Evolutionary conservation across 169 alveolate species (phyloP), one percentile per base, ranked within the genome.

Genomic region (Eimeria necatrix): DNA sequence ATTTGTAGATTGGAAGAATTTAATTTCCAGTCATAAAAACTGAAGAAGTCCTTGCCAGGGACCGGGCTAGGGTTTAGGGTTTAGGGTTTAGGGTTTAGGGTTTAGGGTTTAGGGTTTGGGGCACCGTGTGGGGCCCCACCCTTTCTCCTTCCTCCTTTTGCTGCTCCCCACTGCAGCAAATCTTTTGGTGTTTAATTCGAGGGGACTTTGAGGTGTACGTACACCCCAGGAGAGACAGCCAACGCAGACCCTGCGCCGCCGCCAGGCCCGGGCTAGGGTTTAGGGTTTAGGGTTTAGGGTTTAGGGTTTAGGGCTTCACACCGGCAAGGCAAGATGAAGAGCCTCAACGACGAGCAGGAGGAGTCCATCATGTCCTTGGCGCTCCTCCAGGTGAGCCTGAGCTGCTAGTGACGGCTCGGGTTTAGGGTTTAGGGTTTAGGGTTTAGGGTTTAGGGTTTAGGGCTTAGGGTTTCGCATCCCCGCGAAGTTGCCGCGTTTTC

Each of bases 331-430:
- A 71, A 4, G 41, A 71, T 71, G 83, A 48, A 48, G 83, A 32
- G 83, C 53, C 83, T 71, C 83, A 71, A 71, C 83, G 83, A 71
- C 51, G 83, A 71, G 6, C 83, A 71, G 83, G 83, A 71, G 51
- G 83, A 71, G 53, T 22, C 83, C 41, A 16, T 71, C 83, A 14
- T 71, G 51, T 71, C 83, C 24, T 24, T 71, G 53, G 83, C 83
- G 46, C 83, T 71, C 51, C 83, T 71, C 22, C 83, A 71, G 83
- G 83, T 32, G 2, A 71, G 51, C 83, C 49, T 7, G 8, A 0
- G 4, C 41, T 56, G 8, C 64, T 14, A n/a, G n/a, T n/a, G n/a
- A n/a, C n/a, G n/a, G n/a, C n/a, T n/a, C n/a, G n/a, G n/a, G n/a
- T 16, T 61, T 8, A 61, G 24, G 73, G 73, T 3, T 61, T 61